Percentiles rank a stretch among this genome's conserved stretches.
Conservation (phyloP, 2,329 filamentous ascomycete species). For the Colletotrichum camelliae region DNA sequence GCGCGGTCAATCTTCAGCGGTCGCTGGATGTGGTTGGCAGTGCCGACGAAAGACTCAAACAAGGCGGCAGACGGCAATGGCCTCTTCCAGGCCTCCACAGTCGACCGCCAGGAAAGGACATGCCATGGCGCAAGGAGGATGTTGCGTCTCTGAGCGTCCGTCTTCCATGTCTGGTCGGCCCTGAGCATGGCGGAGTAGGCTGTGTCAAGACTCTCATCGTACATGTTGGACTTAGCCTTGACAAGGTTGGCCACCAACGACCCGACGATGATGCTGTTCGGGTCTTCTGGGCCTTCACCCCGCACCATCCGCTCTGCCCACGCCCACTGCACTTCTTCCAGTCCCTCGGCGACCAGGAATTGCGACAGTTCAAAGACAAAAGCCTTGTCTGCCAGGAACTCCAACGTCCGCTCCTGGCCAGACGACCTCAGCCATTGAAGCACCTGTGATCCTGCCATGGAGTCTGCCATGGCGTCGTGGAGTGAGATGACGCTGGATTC, state of each 20-base stretch:
- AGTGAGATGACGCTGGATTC: slow-evolving; percentile 36
- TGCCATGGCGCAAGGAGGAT: slow-evolving; percentile 51
- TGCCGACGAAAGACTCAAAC: slow-evolving; percentile 58
- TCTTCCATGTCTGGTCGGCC: slow-evolving; percentile 47
- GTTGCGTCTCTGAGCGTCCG: slow-evolving; percentile 36
- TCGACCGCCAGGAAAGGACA: slow-evolving; percentile 56
- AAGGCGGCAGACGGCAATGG: slow-evolving; percentile 50
- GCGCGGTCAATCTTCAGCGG: slow-evolving; percentile 51
- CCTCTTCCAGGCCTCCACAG: slow-evolving; percentile 52
- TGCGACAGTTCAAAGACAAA: slow-evolving; percentile 47
- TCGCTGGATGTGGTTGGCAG: slow-evolving; percentile 44
- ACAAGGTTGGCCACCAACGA: slow-evolving; percentile 46
- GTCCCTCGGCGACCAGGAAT: slow-evolving; percentile 58
- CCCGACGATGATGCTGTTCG: slow-evolving; percentile 8
- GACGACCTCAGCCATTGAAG: slow-evolving; percentile 60
- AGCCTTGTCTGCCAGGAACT: slow-evolving; percentile 46
- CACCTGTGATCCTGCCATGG: slow-evolving; percentile 53
- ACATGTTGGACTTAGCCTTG: slow-evolving; percentile 41
- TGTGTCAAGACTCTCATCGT: slow-evolving; percentile 48
- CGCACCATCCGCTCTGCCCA: slow-evolving; percentile 43
- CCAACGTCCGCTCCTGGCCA: slow-evolving; percentile 49
- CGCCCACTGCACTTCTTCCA: slow-evolving; percentile 56
- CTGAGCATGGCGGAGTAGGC: slow-evolving; percentile 55
- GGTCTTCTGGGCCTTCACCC: slow-evolving; percentile 21
- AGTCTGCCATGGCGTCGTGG: slow-evolving; percentile 39